Evolutionary conservation across 1,284 basidiomycete species (phyloP), one percentile per base, ranked within the genome.

Genomic region (Marasmius tenuissimus): DNA sequence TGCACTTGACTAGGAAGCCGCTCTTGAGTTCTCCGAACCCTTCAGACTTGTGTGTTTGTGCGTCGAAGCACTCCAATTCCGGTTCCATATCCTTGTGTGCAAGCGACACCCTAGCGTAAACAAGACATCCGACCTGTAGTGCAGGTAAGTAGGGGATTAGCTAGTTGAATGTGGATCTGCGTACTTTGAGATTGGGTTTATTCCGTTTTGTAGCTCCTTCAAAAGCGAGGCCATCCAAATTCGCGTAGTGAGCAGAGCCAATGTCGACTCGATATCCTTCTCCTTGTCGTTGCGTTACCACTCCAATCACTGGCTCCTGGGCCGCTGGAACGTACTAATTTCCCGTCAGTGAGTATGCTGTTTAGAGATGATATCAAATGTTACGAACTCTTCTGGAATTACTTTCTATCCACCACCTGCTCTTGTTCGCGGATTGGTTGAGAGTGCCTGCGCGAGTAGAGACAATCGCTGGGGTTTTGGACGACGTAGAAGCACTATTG

Each of bases 41-140:
- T 65, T 90, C 89, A 0, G 92, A 78, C 73, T 94, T 95, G 67
- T 84, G 87, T 35, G 91, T 92, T 67, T 93, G 89, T 3, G 91
- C 91, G 70, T 94, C 91, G 69, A 94, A 93, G 71, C 93, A 95
- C 70, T 94, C 92, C 4, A 95, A 77, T 69, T 95, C 93, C 1
- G 93, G 93, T 58, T 95, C 93, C 87, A 94, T 93, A 71, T 95
- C 92, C 69, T 91, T 92, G 69, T 94, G 91, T 14, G 93, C 93
- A 27, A 94, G 76, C 10, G 91, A 93, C 37, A 95, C 87, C 49
- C 93, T 86, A 1, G 91, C 92, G 73, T 94, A 95, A 1, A 95
- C 81, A 45, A 94, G 74, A 8, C 87, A 84, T 39, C 93, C 93
- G 53, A 95, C 85, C 93, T 95, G 66, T 2, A 54, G 12, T 12